Conservation (phyloP, 768 basidiomycete genomes). For the Pisolithus orientalis region DNA sequence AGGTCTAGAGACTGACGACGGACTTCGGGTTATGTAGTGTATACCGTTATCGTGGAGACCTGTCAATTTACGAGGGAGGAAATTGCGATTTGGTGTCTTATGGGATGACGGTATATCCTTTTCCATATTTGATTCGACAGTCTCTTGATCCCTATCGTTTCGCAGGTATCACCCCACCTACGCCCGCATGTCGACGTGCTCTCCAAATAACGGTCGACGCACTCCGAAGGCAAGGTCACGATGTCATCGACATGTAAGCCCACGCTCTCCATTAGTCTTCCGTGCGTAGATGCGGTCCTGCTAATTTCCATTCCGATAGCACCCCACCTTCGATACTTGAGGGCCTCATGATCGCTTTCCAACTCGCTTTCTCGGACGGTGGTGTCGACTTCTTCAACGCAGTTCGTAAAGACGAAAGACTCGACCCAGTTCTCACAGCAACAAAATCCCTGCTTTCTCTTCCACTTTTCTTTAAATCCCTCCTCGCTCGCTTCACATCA, state of each 20-base stretch:
- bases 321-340: slow-evolving; percentile 43
- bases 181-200: slow-evolving; percentile 36
- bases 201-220: slow-evolving; percentile 29
- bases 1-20: neutral
- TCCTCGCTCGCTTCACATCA: slow-evolving; percentile 35
- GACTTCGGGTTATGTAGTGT: slow-evolving; percentile 21
- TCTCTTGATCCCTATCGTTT: neutral
- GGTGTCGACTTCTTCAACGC: slow-evolving; percentile 40
- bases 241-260: slow-evolving; percentile 34
- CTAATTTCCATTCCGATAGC: slow-evolving; percentile 14
- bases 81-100: slow-evolving; percentile 35
- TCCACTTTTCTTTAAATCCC: slow-evolving; percentile 34
- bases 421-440: slow-evolving; percentile 25
- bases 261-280: neutral
- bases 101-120: slow-evolving; percentile 34
- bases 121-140: neutral
- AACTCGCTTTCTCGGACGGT: slow-evolving; percentile 51
- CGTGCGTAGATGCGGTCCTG: neutral
- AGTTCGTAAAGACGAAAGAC: slow-evolving; percentile 29
- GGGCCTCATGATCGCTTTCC: slow-evolving; percentile 47
- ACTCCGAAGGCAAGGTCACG: slow-evolving; percentile 31
- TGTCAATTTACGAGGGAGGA: slow-evolving; percentile 27
- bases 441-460: slow-evolving; percentile 19
- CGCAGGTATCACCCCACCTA: slow-evolving; percentile 31
- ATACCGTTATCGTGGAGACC: slow-evolving; percentile 37